These are phyloP conservation scores for Yueomyces sinensis DNA, from an alignment of 805 yeast genomes.

Conservation along the genomic window DNA sequence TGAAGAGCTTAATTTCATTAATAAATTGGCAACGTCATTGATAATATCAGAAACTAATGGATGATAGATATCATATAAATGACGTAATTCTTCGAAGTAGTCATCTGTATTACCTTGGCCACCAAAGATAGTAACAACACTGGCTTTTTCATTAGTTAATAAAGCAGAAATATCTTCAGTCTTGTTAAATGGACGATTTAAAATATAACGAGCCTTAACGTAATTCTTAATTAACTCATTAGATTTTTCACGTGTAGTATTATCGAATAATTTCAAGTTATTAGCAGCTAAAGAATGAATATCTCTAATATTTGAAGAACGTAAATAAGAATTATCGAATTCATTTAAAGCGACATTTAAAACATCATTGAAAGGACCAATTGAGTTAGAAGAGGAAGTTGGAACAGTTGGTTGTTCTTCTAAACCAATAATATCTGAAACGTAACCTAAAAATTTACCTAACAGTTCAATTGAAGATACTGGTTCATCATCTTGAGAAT, in stretches of 20 bases:
- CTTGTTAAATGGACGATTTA: constrained; percentile 30
- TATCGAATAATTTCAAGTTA: not conserved
- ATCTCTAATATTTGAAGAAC: constrained; percentile 40
- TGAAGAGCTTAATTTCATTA: constrained; percentile 53
- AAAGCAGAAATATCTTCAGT: constrained; percentile 43
- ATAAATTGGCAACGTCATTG: constrained; percentile 50
- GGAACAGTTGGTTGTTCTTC: constrained; percentile 14
- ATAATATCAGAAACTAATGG: constrained; percentile 65
- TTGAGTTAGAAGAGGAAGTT: not conserved
- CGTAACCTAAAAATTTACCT: constrained; percentile 70
- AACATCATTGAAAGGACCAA: constrained; percentile 47
- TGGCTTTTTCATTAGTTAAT: constrained; percentile 44
- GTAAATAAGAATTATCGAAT: constrained; percentile 70
- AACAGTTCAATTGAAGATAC: constrained; percentile 74
- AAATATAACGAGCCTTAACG: constrained; percentile 43
- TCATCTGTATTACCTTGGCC: constrained; percentile 99
- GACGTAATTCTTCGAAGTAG: constrained; percentile 91
- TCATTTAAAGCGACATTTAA: constrained; percentile 61
- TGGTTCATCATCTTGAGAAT: constrained; percentile 80
- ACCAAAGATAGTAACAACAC: constrained; percentile 79
- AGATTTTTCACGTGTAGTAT: constrained; percentile 55
- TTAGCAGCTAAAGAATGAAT: constrained; percentile 80
- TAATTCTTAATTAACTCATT: constrained; percentile 69
- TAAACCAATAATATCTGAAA: constrained; percentile 36
- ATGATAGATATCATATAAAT: constrained; percentile 62